Evolutionary conservation across 163 green algal species (phyloP), one percentile per base, ranked within the genome.

Genomic region (Chlamydomonas reinhardtii): DNA sequence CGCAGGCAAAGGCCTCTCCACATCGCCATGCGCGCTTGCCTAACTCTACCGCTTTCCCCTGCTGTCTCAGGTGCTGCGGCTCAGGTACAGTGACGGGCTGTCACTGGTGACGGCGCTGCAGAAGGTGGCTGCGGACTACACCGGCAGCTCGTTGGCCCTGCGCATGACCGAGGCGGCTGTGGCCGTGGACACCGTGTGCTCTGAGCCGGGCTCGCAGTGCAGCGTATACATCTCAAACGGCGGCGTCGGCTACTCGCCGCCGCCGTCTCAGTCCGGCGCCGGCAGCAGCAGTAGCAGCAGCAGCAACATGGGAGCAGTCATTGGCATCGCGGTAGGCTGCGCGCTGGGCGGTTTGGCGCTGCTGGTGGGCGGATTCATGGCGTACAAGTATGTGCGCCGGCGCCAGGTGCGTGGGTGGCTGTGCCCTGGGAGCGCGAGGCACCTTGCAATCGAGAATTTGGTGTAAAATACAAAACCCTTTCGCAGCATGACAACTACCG

Each of bases 111-210:
- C 14, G 24, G 79, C 79, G 22, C 20, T 85, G 31, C 68, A 78
- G 68, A 20, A 14, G 25, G 12, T 85, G 15, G 52, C 68, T 20
- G 69, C 68, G 11, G 29, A 73, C 29, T 77, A 62, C 66, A 77
- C 25, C 20, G 79, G 79, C 2, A 15, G 32, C 2, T 32, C 68
- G 1, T 69, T 85, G 48, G 4, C n/a, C 25, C 17, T 61, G 31
- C 68, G 79, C 15, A 85, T 85, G 79, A 24, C 22, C 32, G 79
- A 77, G 24, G 79, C 79, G 52, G 17, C n/a, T 4, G 66, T 24
- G 66, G 66, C 17, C 31, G 31, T 19, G 66, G 77, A 25, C 25
- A 24, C 39, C n/a, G 76, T 84, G 48, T 84, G 77, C 77, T n/a
- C 66, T 17, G 77, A 68, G 20, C 11, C 52, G 3, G 66, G 77